Evolutionary conservation across 2,329 filamentous ascomycete species (phyloP).

Genomic region (Diplodia scrobiculata): DNA sequence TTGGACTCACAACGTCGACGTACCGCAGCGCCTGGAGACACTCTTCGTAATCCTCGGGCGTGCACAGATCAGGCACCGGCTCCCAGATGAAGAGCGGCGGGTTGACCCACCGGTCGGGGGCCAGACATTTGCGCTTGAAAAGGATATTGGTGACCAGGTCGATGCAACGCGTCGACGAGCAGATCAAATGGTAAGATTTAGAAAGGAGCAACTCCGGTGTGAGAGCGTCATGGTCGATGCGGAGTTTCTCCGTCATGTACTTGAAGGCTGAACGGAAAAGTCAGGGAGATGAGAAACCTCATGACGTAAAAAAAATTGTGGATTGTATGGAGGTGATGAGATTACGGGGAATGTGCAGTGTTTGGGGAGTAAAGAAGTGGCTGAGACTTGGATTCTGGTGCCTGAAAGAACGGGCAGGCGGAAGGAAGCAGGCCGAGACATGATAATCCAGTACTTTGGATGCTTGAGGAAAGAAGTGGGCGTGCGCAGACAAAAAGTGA

Average conservation of each 20-base stretch:
- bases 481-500: neutral
- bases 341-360: neutral
- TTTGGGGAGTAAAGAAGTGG: neutral
- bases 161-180: conserved; percentile 74
- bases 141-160: conserved; percentile 73
- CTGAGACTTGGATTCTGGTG: neutral
- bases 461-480: neutral
- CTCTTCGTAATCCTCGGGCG: conserved; percentile 61
- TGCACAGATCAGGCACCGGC: conserved; percentile 86
- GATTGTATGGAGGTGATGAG: neutral
- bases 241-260: conserved; percentile 83
- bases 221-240: conserved; percentile 73
- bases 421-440: conserved; percentile 11
- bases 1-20: conserved; percentile 70
- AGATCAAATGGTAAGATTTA: conserved; percentile 84
- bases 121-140: conserved; percentile 49
- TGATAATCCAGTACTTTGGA: neutral
- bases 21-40: conserved; percentile 56
- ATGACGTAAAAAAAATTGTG: conserved; percentile 13
- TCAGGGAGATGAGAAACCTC: neutral
- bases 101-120: conserved; percentile 37
- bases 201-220: conserved; percentile 67
- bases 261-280: conserved; percentile 63
- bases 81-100: conserved; percentile 87
- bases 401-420: conserved; percentile 30